These are phyloP conservation scores for Aspergillus costaricaensis DNA, from an alignment of 2,329 filamentous ascomycete species.

Conservation along the genomic window DNA sequence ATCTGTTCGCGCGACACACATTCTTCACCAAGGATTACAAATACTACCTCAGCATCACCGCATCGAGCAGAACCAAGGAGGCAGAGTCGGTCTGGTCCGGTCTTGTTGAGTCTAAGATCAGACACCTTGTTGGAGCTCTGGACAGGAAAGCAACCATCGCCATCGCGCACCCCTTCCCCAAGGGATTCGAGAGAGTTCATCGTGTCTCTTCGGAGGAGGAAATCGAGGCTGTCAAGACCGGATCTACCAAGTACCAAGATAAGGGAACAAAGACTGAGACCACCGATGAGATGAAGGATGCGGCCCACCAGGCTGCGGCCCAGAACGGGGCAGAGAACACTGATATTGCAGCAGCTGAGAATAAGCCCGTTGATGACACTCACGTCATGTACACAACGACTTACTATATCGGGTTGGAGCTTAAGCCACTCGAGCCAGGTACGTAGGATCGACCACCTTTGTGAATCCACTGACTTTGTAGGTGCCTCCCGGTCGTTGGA, in stretches of 20 bases:
- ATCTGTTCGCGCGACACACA: constrained; percentile 83
- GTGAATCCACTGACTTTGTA: constrained; percentile 35
- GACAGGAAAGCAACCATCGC: constrained; percentile 79
- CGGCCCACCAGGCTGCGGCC: constrained; percentile 52
- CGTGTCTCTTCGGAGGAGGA: constrained; percentile 64
- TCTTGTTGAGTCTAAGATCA: constrained; percentile 88
- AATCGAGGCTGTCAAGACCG: constrained; percentile 62
- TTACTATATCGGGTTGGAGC: constrained; percentile 87
- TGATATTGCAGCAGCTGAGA: constrained; percentile 38
- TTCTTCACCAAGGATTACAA: constrained; percentile 95
- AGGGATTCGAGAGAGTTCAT: constrained; percentile 84
- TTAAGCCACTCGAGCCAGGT: constrained; percentile 73
- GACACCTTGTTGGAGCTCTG: constrained; percentile 78
- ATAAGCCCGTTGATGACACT: constrained; percentile 43
- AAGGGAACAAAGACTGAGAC: constrained; percentile 53
- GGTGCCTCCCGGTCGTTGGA: constrained; percentile 53
- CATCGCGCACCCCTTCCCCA: constrained; percentile 87
- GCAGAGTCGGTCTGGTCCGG: constrained; percentile 86
- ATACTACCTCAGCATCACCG: constrained; percentile 88
- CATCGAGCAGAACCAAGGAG: constrained; percentile 79
- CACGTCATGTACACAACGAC: constrained; percentile 79
- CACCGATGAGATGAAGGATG: constrained; percentile 54
- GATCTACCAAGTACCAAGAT: constrained; percentile 63
- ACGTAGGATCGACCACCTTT: constrained; percentile 37
- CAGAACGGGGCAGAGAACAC: constrained; percentile 47